Evolutionary conservation across 2,329 filamentous ascomycete species (phyloP), one percentile per base, ranked within the genome.

Genomic region (Aspergillus ochraceoroseus): DNA sequence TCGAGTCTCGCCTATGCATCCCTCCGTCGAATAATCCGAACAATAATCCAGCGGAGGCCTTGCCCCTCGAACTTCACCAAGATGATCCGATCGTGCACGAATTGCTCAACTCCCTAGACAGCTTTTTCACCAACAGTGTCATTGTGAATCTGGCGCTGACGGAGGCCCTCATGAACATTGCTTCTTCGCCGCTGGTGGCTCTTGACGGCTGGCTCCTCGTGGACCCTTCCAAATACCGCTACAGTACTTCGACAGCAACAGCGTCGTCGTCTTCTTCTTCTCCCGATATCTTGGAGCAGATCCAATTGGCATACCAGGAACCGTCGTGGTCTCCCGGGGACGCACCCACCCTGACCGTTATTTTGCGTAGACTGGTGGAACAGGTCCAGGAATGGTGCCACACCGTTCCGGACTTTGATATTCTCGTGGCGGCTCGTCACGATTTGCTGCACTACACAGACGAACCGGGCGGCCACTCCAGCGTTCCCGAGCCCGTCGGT

Each of bases 151-250:
- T 98, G 3, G 85, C 84, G 0, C 72, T 95, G 1, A 96, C 90
- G 0, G 86, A 94, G 55, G 77, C 85, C 1, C 72, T 96, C 29
- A 77, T 94, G 18, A 84, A 87, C 50, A 72, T 98, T 27, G 85
- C 85, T 7, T 80, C 85, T 1, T 96, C 92, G 53, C 85, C 87
- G 4, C 85, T 86, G 48, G 83, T 95, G 57, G 80, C 82, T 13
- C 74, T 95, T 8, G 87, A 95, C 57, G 85, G 85, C n/a, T 98
- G 92, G 90, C 70, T 96, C 19, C 71, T 90, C 4, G 81, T 87
- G 11, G 79, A 83, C 38, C 84, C 85, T 3, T 71, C 68, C n/a
- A 73, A 70, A 44, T 85, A 81, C 55, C 67, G 70, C 4, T 85
- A 77, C 26, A 11, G 20, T 7, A 27, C 40, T n/a, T n/a, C n/a